These are phyloP conservation scores for Alternaria postmessia DNA, from an alignment of 2,329 filamentous ascomycete genomes.

Conservation along the genomic window DNA sequence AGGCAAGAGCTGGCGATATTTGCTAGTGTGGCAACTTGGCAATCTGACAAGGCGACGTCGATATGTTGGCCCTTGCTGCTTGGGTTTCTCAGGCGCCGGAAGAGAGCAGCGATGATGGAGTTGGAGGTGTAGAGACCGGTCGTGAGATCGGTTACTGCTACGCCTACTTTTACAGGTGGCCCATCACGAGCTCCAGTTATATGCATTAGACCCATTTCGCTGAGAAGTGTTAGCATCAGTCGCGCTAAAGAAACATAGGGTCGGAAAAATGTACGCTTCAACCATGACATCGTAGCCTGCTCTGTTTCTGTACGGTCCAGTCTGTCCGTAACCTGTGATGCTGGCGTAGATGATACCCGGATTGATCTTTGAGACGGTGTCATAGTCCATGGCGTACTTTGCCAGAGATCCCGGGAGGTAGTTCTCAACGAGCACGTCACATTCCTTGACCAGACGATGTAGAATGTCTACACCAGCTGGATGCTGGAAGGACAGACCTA, in stretches of 20 bases:
- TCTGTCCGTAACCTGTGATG: constrained; percentile 97
- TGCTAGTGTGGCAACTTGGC: constrained; percentile 91
- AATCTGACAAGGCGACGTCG: constrained; percentile 90
- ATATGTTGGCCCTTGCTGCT: constrained; percentile 84
- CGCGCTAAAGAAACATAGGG: background rate
- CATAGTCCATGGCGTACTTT: constrained; percentile 92
- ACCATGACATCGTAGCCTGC: constrained; percentile 99
- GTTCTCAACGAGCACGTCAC: constrained; percentile 95
- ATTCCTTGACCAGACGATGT: constrained; percentile 82
- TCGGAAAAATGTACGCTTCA: constrained; percentile 68
- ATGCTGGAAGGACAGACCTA: constrained; percentile 90
- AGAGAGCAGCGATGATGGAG: constrained; percentile 89
- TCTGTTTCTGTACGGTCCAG: constrained; percentile 83
- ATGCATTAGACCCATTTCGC: constrained; percentile 96
- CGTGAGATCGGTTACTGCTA: constrained; percentile 94
- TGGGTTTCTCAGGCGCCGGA: constrained; percentile 74
- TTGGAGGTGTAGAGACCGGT: constrained; percentile 96
- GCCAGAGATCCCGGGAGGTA: constrained; percentile 89
- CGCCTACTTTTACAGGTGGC: constrained; percentile 94
- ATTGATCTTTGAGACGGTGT: constrained; percentile 80
- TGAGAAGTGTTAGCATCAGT: constrained; percentile 33
- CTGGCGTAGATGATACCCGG: constrained; percentile 90
- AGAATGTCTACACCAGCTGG: constrained; percentile 84
- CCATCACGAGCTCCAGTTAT: constrained; percentile 91
- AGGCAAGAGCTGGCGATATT: constrained; percentile 94